These are phyloP conservation scores for Halteria grandinella DNA, from an alignment of 73 alveolate genomes.

Conservation along the genomic window DNA sequence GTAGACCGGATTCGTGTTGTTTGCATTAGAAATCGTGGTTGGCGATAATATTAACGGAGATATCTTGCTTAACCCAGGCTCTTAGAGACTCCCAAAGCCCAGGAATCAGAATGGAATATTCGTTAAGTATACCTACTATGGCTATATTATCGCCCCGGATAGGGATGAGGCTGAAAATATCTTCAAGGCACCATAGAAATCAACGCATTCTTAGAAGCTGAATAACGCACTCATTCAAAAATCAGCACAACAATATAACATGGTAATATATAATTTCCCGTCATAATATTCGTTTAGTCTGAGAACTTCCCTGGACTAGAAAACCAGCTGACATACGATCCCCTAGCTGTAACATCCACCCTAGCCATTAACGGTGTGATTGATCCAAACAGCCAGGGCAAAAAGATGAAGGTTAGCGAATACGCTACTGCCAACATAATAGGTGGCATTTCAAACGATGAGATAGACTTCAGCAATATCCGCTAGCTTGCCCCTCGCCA, in stretches of 20 bases:
- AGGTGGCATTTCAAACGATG: no score
- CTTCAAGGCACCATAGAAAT: conserved; percentile 35
- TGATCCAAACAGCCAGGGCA: no score
- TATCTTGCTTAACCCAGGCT: conserved; percentile 88
- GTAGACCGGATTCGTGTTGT: conserved; percentile 79
- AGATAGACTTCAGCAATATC: conserved; percentile 77
- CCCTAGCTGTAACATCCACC: no score
- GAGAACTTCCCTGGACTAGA: no score
- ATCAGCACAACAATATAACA: no score
- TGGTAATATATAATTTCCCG: no score
- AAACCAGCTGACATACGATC: no score
- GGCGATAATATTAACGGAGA: conserved; percentile 77
- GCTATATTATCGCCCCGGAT: conserved; percentile 80
- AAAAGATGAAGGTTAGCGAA: no score
- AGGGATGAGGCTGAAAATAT: conserved; percentile 77
- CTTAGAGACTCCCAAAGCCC: conserved; percentile 74
- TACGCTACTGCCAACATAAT: no score
- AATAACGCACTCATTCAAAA: no score
- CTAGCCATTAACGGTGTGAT: no score
- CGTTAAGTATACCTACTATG: conserved; percentile 47
- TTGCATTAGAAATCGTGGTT: conserved; percentile 91
- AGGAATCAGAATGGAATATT: conserved; percentile 45
- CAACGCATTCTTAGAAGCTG: background rate
- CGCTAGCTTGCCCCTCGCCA: conserved; percentile 84
- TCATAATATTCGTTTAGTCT: no score